These are phyloP conservation scores for Eimeria necatrix DNA, from an alignment of 169 alveolate species.

Conservation along the genomic window DNA sequence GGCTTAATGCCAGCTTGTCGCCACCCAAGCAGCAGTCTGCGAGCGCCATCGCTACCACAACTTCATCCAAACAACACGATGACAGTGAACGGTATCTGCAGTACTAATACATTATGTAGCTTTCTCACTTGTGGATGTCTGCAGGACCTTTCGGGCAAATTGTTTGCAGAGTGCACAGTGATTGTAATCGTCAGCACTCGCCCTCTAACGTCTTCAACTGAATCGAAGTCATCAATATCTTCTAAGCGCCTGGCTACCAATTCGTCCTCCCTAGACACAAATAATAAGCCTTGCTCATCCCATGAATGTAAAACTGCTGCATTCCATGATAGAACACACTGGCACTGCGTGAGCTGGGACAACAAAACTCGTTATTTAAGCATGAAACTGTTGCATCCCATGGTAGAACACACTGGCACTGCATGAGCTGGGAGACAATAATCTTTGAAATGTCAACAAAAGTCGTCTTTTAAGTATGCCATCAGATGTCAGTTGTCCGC, in stretches of 20 bases:
- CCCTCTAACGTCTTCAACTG: slow-evolving; percentile 80
- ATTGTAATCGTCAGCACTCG: slow-evolving; percentile 74
- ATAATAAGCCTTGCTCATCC: too few species aligned
- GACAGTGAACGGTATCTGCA: neutral
- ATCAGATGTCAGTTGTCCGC: neutral
- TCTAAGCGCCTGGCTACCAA: slow-evolving; percentile 59
- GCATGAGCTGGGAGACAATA: too few species aligned
- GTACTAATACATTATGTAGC: neutral
- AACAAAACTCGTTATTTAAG: too few species aligned
- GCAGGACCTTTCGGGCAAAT: slow-evolving; percentile 72
- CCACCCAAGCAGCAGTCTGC: too few species aligned
- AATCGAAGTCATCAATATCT: slow-evolving; percentile 76
- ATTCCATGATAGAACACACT: too few species aligned
- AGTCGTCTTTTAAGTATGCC: neutral
- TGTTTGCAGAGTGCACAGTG: slow-evolving; percentile 70
- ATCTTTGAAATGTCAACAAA: neutral
- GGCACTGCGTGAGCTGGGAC: too few species aligned
- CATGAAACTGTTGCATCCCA: too few species aligned
- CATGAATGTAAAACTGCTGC: too few species aligned
- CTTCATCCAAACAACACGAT: neutral
- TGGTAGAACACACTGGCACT: too few species aligned
- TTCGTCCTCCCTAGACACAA: slow-evolving; percentile 58
- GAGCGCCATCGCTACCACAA: neutral
- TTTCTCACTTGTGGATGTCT: slow-evolving; percentile 71
- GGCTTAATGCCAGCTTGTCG: too few species aligned